Conservation (phyloP, 352 stramenopile genomes). For the Phytophthora cryptogea region DNA sequence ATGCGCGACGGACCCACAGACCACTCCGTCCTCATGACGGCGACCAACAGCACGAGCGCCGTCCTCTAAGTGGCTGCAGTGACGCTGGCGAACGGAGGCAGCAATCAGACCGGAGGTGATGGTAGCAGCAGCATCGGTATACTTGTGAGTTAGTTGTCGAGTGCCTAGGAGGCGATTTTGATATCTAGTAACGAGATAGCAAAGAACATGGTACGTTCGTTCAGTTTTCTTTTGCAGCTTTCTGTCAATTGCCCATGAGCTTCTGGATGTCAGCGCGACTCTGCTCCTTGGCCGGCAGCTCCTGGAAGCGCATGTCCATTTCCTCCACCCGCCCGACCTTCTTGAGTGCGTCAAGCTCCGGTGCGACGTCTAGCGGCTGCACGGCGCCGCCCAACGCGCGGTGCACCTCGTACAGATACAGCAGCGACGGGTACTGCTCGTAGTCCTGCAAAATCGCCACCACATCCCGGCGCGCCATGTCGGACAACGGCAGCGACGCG, state of each 20-base stretch:
- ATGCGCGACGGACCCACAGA: slow-evolving; percentile 21
- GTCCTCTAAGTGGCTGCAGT: slow-evolving; percentile 36
- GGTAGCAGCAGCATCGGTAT: slow-evolving; percentile 2
- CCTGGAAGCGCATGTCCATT: slow-evolving; percentile 50
- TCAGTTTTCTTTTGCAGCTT: slow-evolving; percentile 1
- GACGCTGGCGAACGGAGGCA: slow-evolving; percentile 7
- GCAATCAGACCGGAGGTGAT: background rate
- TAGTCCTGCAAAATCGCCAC: slow-evolving; percentile 49
- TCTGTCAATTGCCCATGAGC: slow-evolving; percentile 38
- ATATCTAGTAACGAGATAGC: slow-evolving; percentile 17
- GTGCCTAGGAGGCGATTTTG: slow-evolving; percentile 14
- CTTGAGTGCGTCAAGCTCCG: slow-evolving; percentile 53
- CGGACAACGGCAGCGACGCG: slow-evolving; percentile 39
- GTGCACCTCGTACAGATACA: slow-evolving; percentile 58
- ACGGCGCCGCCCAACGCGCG: slow-evolving; percentile 23
- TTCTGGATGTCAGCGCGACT: slow-evolving; percentile 59
- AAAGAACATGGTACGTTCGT: slow-evolving; percentile 18
- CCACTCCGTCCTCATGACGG: slow-evolving; percentile 51
- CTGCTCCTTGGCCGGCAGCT: slow-evolving; percentile 48
- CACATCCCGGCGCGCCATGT: slow-evolving; percentile 35
- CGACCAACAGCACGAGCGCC: slow-evolving; percentile 45
- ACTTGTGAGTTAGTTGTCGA: slow-evolving; percentile 22
- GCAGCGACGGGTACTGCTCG: slow-evolving; percentile 56
- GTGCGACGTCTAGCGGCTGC: slow-evolving; percentile 45
- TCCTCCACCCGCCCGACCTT: slow-evolving; percentile 50